These are phyloP conservation scores for Oryza coarctata DNA, from an alignment of 176 grass and related monocot species.

Conservation along the genomic window DNA sequence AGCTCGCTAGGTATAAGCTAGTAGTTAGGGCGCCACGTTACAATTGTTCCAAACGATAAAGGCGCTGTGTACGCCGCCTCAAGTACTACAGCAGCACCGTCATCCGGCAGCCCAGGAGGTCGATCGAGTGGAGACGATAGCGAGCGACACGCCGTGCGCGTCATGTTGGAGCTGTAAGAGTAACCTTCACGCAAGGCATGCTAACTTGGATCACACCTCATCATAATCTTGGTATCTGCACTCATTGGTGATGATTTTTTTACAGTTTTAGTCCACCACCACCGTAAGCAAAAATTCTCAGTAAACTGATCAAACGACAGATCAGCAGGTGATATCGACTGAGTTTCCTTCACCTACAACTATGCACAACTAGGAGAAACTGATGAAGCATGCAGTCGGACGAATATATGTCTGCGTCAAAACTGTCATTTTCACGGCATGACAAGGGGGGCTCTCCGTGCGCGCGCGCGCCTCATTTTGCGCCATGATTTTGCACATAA, in stretches of 20 bases:
- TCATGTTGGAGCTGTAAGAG: neutral
- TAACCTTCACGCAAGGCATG: constrained; percentile 25
- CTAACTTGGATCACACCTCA: neutral
- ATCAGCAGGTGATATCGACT: neutral
- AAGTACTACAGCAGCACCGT: neutral
- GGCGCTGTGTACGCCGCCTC: neutral
- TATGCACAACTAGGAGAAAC: too few relatives aligned
- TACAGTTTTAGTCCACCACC: too few relatives aligned
- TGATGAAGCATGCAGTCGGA: neutral
- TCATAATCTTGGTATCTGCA: neutral
- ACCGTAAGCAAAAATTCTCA: too few relatives aligned
- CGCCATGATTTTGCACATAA: neutral
- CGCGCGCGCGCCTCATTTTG: constrained; percentile 15
- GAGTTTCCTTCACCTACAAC: neutral
- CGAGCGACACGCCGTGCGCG: constrained; percentile 17
- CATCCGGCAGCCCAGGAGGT: neutral
- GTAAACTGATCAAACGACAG: neutral
- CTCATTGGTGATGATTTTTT: too few relatives aligned
- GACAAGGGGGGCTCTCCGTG: neutral
- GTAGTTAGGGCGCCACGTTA: neutral
- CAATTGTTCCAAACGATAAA: neutral
- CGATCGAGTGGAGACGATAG: neutral
- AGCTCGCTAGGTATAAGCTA: neutral
- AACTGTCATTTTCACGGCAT: neutral
- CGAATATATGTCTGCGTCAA: neutral